phyloP scores from a whole-genome alignment of 2,329 filamentous ascomycete species.

The Paraphoma sp. region DNA sequence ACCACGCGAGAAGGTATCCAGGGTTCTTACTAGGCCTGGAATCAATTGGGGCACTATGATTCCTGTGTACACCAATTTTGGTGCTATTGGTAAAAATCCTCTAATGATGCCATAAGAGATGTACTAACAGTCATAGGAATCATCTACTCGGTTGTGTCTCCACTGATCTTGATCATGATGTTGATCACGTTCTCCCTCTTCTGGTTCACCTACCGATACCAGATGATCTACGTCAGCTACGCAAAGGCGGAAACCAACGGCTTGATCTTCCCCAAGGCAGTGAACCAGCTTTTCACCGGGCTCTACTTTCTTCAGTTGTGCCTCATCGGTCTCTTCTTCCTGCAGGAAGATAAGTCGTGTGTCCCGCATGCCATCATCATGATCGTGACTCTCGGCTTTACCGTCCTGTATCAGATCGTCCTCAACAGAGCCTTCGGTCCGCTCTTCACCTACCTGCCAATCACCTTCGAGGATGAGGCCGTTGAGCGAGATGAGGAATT shows the following conservation, averaged over 20 bases:
- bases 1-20: conserved; percentile 78
- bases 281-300: conserved; percentile 95
- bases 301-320: conserved; percentile 94
- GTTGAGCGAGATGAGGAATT: conserved; percentile 91
- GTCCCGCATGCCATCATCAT: conserved; percentile 82
- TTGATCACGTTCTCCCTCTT: conserved; percentile 89
- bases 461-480: conserved; percentile 95
- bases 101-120: not conserved
- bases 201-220: conserved; percentile 96
- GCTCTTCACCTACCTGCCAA: conserved; percentile 86
- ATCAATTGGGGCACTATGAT: conserved; percentile 95
- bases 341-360: conserved; percentile 71
- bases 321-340: conserved; percentile 87
- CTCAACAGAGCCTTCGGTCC: conserved; percentile 86
- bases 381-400: conserved; percentile 76
- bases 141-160: conserved; percentile 87
- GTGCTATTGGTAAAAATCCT: conserved; percentile 72
- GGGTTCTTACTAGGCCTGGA: conserved; percentile 78
- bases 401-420: conserved; percentile 77
- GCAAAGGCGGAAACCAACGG: conserved; percentile 92
- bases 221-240: conserved; percentile 91
- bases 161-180: conserved; percentile 90
- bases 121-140: conserved; percentile 56
- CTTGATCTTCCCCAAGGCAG: conserved; percentile 85
- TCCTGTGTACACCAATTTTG: conserved; percentile 95